Base-by-base conservation (phyloP, 345 rosid genomes). In the Populus euphratica region DNA sequence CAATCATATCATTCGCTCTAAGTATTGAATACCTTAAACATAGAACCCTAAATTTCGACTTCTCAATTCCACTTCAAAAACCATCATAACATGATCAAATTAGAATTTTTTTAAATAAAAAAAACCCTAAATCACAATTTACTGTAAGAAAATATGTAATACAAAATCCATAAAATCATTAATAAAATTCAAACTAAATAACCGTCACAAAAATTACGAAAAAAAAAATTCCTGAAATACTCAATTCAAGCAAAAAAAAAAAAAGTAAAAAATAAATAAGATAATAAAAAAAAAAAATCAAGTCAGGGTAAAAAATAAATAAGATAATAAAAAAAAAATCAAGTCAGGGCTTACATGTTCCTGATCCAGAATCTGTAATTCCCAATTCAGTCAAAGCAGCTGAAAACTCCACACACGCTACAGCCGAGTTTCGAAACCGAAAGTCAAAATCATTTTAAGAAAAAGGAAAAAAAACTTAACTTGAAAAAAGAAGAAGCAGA, bases 281-380 rank as follows among this genome's bases (percentile, higher is more conserved):
- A 4, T 6, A 7, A 67, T 27, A 3, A 9, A 66, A 31, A 23
- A 66, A 31, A 23, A 10, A 43, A 69, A 39, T 39, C 29, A 77
- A 59, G 52, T 41, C 36, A 43, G 76, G 44, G 68, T 36, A 31
- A 63, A 43, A 25, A 25, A 14, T 10, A 41, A 54, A 39, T 47
- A 10, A 67, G 33, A 4, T 6, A 7, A 67, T 27, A 3, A 9
- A 66, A 31, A n/a, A n/a, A 10, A 43, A 69, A 39, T 39, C 29
- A 77, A 59, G 52, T 41, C 36, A 43, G 76, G 44, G 68, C 76
- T 80, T 76, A 80, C 83, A 56, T 29, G 69, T 66, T 70, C 29
- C 14, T 41, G 79, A 80, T 72, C 78, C 73, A 67, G 67, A 64
- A 76, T 54, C 73, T 41, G 79, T 10, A 75, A 70, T 65, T 66